Evolutionary conservation across 768 basidiomycete genomes (phyloP), one percentile per base, ranked within the genome.

Genomic region (Lyophyllum decastes): DNA sequence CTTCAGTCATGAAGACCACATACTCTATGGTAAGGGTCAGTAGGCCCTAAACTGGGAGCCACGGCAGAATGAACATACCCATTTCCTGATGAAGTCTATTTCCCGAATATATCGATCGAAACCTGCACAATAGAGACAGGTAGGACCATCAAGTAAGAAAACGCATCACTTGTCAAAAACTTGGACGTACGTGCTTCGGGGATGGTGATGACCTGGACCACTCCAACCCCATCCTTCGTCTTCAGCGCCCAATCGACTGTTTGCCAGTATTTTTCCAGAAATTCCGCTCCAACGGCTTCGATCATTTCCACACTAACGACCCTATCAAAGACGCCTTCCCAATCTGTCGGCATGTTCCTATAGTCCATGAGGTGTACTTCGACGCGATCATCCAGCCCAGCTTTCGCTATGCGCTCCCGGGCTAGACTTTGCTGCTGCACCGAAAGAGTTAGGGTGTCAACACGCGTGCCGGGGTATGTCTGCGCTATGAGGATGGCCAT

Each of bases 41-140:
- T n/a, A n/a, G n/a, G n/a, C n/a, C n/a, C n/a, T n/a, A n/a, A n/a
- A 16, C 35, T 9, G 4, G 16, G 35, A 38, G 35, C 14, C 9
- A 38, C 35, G 35, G 16, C 35, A 16, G 35, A 2, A 7, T 55
- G 22, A 35, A 75, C 82, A 54, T 59, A 84, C 85, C 84, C 88
- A 91, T 85, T 90, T 91, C 40, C 82, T 76, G 58, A 92, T 91
- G 63, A 92, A 91, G 71, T 91, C 89, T 25, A 88, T 81, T 68
- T 85, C 81, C 21, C 72, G 71, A 17, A 78, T 75, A 62, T 86
- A 85, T 25, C 75, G 71, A 25, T 85, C 80, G 56, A 84, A 83
- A 55, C 85, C 82, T 85, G 49, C 21, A 9, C 33, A 2, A 33
- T 12, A 40, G n/a, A n/a, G n/a, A n/a, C n/a, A n/a, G n/a, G n/a